Percentiles rank a stretch among this genome's conserved stretches.
Evolutionary conservation across 2,329 filamentous ascomycete genomes (phyloP).

Genomic region (Ascochyta fabae): DNA sequence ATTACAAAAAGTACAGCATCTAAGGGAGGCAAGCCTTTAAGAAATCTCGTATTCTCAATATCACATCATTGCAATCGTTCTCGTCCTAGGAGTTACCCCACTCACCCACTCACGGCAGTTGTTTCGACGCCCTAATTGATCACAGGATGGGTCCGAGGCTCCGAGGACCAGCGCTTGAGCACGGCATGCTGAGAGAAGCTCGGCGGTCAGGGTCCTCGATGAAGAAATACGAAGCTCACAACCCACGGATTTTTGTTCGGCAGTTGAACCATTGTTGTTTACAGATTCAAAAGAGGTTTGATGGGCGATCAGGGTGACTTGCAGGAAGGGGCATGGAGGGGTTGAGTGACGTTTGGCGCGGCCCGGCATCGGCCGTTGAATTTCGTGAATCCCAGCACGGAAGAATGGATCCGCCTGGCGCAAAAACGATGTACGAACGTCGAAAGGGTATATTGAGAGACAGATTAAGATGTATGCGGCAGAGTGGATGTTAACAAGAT

Average conservation of each 20-base stretch:
- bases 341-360: slow-evolving; percentile 29
- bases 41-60: neutral
- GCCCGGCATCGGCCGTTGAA: slow-evolving; percentile 11
- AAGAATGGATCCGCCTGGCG: neutral
- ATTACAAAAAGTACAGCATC: neutral
- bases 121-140: slow-evolving; percentile 17
- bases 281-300: neutral
- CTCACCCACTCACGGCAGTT: slow-evolving; percentile 43
- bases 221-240: neutral
- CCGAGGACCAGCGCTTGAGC: slow-evolving; percentile 4
- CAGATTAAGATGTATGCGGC: neutral
- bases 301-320: slow-evolving; percentile 8
- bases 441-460: neutral
- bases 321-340: slow-evolving; percentile 14
- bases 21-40: slow-evolving; percentile 6
- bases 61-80: slow-evolving; percentile 8
- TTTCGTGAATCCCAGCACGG: neutral
- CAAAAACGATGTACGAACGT: neutral
- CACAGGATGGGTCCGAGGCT: slow-evolving; percentile 2
- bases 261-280: neutral
- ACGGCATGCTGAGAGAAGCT: slow-evolving; percentile 7
- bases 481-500: neutral
- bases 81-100: slow-evolving; percentile 36
- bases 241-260: neutral
- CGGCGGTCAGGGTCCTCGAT: neutral